Evolutionary conservation across 768 basidiomycete genomes (phyloP), one percentile per base, ranked within the genome.

Genomic region (Kwoniella europaea): DNA sequence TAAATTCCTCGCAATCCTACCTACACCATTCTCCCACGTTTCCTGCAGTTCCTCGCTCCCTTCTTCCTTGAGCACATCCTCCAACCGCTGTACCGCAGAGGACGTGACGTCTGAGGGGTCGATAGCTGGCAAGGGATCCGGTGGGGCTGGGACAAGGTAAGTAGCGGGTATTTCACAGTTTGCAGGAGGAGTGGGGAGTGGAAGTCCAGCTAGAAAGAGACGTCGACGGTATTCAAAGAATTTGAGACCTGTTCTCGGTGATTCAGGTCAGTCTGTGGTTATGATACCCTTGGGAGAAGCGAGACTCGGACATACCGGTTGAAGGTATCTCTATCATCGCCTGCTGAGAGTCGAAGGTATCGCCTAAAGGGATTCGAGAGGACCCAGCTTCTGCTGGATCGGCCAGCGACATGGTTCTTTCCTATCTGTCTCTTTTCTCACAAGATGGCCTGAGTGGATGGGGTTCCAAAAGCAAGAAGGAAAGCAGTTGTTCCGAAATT

Each of bases 161-260:
- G 60, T 54, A 42, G 60, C 10, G 27, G 72, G 72, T n/a, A 71
- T 60, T 13, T 1, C 4, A 15, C 10, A 9, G 20, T 3, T 20
- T 24, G 41, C 7, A 50, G 59, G 46, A 52, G n/a, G 22, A 6
- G 42, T 43, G 1, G 67, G 67, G 13, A 54, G 29, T 16, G 60
- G 67, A 13, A 70, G 46, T 35, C 71, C 72, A 9, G 79, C 74
- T 15, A 81, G 69, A 67, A 79, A 81, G 22, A 77, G 70, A 12
- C 60, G 35, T 16, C 79, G 74, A 4, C 79, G 65, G 53, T 79
- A 79, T 68, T 81, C 74, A 69, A 78, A 81, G 69, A 76, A 79
- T 58, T 79, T 74, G 15, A 77, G 66, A 5, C 79, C 79, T 81
- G 60, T n/a, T 10, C 44, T 29, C 43, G n/a, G 56, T 62, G 18